Percentiles rank a stretch among this genome's conserved stretches.
Conservation (phyloP, 768 basidiomycete species). For the Suillus sp. region DNA sequence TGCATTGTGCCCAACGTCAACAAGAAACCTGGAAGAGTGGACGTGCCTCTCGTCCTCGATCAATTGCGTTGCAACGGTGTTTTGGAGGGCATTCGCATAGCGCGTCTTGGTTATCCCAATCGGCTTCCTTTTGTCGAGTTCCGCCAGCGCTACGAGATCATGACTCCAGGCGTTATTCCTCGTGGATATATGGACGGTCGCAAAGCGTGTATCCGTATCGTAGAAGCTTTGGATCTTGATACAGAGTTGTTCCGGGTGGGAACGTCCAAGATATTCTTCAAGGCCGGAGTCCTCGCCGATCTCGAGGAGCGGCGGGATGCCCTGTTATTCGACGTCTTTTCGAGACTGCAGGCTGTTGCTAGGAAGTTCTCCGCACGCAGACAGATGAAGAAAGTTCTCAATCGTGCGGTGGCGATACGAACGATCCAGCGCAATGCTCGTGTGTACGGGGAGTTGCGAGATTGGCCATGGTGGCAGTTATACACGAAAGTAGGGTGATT, state of each 20-base stretch:
- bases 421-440: slow-evolving; percentile 95
- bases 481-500: slow-evolving; percentile 77
- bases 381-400: slow-evolving; percentile 92
- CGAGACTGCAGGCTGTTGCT: slow-evolving; percentile 82
- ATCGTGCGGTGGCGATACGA: slow-evolving; percentile 86
- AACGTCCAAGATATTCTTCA: slow-evolving; percentile 98
- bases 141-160: slow-evolving; percentile 93
- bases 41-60: slow-evolving; percentile 93
- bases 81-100: slow-evolving; percentile 96
- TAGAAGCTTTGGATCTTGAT: slow-evolving; percentile 86
- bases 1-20: slow-evolving; percentile 95
- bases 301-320: slow-evolving; percentile 91
- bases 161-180: slow-evolving; percentile 92
- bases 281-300: slow-evolving; percentile 95
- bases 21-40: slow-evolving; percentile 90
- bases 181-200: slow-evolving; percentile 98
- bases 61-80: slow-evolving; percentile 99
- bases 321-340: slow-evolving; percentile 87
- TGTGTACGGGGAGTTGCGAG: slow-evolving; percentile 83
- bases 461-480: slow-evolving; percentile 99
- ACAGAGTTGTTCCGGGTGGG: slow-evolving; percentile 86
- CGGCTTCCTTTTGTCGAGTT: slow-evolving; percentile 96
- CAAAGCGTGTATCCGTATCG: slow-evolving; percentile 90
- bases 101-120: slow-evolving; percentile 96
- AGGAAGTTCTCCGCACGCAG: slow-evolving; percentile 85